These are phyloP conservation scores for Haematococcus lacustris DNA, from an alignment of 139 green algal genomes.

Conservation along the genomic window DNA sequence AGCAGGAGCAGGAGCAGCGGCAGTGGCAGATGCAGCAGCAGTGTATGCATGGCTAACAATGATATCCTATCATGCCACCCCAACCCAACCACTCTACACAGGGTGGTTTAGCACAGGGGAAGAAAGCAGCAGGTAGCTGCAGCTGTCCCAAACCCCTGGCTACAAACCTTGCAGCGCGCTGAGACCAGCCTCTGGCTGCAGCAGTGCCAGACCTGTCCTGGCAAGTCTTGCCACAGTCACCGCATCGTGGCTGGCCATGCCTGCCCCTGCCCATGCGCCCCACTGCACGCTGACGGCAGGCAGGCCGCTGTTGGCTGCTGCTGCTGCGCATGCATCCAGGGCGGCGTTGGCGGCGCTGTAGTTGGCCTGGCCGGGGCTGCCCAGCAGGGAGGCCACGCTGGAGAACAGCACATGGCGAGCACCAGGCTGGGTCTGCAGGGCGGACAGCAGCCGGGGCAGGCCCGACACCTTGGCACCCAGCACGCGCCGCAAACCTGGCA, in stretches of 20 bases:
- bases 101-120: too few species aligned
- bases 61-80: too few species aligned
- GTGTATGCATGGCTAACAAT: too few species aligned
- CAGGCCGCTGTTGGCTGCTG: constrained; percentile 23
- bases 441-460: too few species aligned
- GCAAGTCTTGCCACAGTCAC: constrained; percentile 40
- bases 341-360: constrained; percentile 70
- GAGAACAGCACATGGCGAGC: constrained; percentile 74
- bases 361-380: constrained; percentile 65
- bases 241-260: constrained; percentile 53
- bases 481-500: too few species aligned
- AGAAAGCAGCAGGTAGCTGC: too few species aligned
- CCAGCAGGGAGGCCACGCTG: constrained; percentile 64
- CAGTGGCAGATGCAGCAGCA: not conserved
- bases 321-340: constrained; percentile 42
- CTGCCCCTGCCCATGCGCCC: constrained; percentile 68
- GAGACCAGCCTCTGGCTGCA: constrained; percentile 50
- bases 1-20: not conserved
- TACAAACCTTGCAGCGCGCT: constrained; percentile 33
- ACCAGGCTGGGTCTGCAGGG: constrained; percentile 19
- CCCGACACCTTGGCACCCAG: too few species aligned
- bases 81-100: too few species aligned
- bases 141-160: too few species aligned
- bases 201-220: constrained; percentile 56
- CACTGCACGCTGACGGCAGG: constrained; percentile 61